Evolutionary conservation across 2,329 filamentous ascomycete genomes (phyloP).

Genomic region (Ophiostoma piceae): DNA sequence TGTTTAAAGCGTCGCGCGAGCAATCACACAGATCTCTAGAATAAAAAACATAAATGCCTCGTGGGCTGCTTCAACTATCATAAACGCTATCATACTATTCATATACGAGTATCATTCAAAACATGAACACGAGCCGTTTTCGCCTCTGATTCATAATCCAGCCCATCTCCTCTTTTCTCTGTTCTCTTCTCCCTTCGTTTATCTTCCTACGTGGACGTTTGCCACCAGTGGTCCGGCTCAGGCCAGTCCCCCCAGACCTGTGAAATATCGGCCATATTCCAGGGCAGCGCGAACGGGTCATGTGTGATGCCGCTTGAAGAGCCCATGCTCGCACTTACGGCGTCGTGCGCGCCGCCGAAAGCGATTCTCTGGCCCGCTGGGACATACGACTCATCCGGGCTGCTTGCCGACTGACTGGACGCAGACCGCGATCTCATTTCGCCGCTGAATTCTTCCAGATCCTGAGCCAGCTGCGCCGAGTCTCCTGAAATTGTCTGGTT

Average conservation of each 20-base stretch:
- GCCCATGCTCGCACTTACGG: background rate
- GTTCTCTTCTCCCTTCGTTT: background rate
- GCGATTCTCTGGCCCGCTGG: constrained; percentile 3
- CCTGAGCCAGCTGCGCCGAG: background rate
- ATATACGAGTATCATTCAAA: constrained; percentile 4
- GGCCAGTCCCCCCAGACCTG: constrained; percentile 24
- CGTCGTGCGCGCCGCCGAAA: constrained; percentile 10
- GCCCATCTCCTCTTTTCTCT: background rate
- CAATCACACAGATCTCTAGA: background rate
- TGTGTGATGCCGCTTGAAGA: background rate
- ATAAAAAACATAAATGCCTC: background rate
- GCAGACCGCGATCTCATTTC: constrained; percentile 14
- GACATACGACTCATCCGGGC: constrained; percentile 24
- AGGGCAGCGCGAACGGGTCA: constrained; percentile 22
- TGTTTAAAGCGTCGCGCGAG: background rate
- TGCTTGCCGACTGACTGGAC: constrained; percentile 24
- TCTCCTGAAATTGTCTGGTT: background rate
- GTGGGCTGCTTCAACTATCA: background rate
- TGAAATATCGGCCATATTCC: constrained; percentile 22
- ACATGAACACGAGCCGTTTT: background rate
- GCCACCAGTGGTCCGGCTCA: constrained; percentile 24
- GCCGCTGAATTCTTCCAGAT: constrained; percentile 9
- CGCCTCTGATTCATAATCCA: background rate
- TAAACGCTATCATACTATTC: constrained; percentile 1
- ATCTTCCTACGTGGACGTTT: background rate